Evolutionary conservation across 202 grass and related monocot species (phyloP), one percentile per base, ranked within the genome.

Genomic region (Elaeis oleifera): DNA sequence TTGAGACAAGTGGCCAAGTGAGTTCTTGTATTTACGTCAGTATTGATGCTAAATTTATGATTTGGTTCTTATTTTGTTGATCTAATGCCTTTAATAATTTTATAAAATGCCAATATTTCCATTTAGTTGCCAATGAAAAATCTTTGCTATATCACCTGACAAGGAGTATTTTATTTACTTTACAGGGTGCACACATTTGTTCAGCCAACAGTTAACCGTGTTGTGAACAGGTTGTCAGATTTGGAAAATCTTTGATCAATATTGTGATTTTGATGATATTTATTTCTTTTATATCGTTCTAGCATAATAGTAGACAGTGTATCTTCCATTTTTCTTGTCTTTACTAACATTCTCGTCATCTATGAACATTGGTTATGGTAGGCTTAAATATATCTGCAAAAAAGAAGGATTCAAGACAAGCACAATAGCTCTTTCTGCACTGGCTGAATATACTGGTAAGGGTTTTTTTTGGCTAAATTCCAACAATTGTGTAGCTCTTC

Each of bases 1-100:
- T 78, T 96, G 20, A 87, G 87, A 32, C 91, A 96, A 90, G 84
- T 88, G 61, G 84, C 87, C 50, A 96, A 96, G 91, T 96, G 79
- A 88, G 68, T 64, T 63, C 80, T 71, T 72, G 57, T 77, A 74
- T 60, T 65, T 36, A 8, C 22, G 2, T 54, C 18, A 68, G 8
- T 18, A 68, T 56, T 16, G 52, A 17, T 44, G 11, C 18, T 56
- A 56, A 44, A 44, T 44, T 44, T 44, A 44, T 44, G 36, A 44
- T 44, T 3, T 44, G 36, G 36, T 44, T 44, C 9, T 44, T 44
- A 44, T 3, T 13, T 44, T 44, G 36, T 44, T 44, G 36, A 44
- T 13, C 8, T 13, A 44, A 44, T 44, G 8, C 8, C 36, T 13
- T 44, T 44, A 44, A 44, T 44, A 44, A 44, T 44, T 44, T 13